Evolutionary conservation across 148 eudicot genomes (phyloP), one percentile per base, ranked within the genome.

Genomic region (Chenopodium album): DNA sequence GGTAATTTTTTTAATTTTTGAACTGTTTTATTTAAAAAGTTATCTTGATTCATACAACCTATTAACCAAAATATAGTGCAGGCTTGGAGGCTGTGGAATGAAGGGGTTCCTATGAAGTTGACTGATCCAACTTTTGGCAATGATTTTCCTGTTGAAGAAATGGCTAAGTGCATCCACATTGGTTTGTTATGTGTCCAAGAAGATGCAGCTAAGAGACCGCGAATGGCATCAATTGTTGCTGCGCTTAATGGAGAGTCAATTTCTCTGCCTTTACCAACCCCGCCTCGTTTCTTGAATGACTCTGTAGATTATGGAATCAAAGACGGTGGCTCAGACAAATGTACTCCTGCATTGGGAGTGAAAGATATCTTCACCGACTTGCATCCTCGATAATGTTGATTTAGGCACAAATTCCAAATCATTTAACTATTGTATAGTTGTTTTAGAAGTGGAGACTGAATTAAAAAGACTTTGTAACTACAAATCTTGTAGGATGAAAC

Each of bases 41-140:
- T 2, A 11, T 50, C 2, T 9, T 50, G 52, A 11, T 50, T 2
- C 37, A 34, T 31, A 54, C 41, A 44, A 11, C 14, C 9, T 54
- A 7, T 13, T 19, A 14, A 73, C 48, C 13, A 22, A 2, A 4
- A 20, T 50, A 7, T 29, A 11, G 63, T 1, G 62, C 81, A 85
- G 90, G 88, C 88, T 54, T 88, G 90, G 90, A 88, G 83, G 29
- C 83, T 83, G 1, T 88, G 90, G 86, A 80, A 79, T 17, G 83
- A 79, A 50, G 83, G 75, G 13, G 12, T 7, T 4, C 17, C 79
- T 4, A 46, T 77, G 54, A 71, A 82, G 0, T 74, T 87, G 76
- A n/a, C 82, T 2, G 89, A 87, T 70, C 32, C 70, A n/a, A 23
- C 62, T 3, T 52, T 84, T 31, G 73, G 73, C 5, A 64, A 76